Percentiles rank a stretch among this genome's conserved stretches.
These are phyloP conservation scores for Pseudogymnoascus sp. DNA, from an alignment of 2,329 filamentous ascomycete genomes.

Conservation along the genomic window DNA sequence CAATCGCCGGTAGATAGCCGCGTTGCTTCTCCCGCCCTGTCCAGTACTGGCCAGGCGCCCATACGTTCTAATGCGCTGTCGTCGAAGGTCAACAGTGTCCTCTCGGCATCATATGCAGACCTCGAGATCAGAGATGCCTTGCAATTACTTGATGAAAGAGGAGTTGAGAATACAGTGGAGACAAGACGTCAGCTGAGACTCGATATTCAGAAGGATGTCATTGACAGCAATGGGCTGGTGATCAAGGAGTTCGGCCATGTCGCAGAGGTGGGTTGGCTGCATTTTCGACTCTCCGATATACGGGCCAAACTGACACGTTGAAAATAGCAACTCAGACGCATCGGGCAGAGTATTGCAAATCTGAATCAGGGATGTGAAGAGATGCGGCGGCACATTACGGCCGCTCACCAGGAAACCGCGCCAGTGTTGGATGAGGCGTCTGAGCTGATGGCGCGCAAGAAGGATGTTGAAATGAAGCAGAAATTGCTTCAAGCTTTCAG, in stretches of 20 bases:
- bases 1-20: slow-evolving; percentile 21
- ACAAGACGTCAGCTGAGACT: slow-evolving; percentile 72
- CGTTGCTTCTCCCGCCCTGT: slow-evolving; percentile 20
- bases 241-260: slow-evolving; percentile 83
- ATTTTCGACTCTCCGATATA: neutral
- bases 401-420: slow-evolving; percentile 68
- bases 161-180: slow-evolving; percentile 67
- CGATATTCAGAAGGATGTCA: slow-evolving; percentile 84
- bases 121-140: slow-evolving; percentile 84
- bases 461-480: slow-evolving; percentile 73
- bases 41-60: slow-evolving; percentile 23
- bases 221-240: slow-evolving; percentile 85
- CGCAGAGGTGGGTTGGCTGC: slow-evolving; percentile 62
- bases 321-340: slow-evolving; percentile 72
- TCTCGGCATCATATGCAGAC: slow-evolving; percentile 90
- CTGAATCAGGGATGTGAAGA: slow-evolving; percentile 74
- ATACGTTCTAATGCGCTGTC: slow-evolving; percentile 56
- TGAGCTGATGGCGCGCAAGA: slow-evolving; percentile 64
- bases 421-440: slow-evolving; percentile 73
- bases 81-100: slow-evolving; percentile 73
- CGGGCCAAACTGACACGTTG: slow-evolving; percentile 23
- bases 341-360: slow-evolving; percentile 69
- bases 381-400: slow-evolving; percentile 70
- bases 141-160: slow-evolving; percentile 66
- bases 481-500: slow-evolving; percentile 70